phyloP scores from a whole-genome alignment of 2,329 filamentous ascomycete genomes.

The Trichoderma guizhouense region DNA sequence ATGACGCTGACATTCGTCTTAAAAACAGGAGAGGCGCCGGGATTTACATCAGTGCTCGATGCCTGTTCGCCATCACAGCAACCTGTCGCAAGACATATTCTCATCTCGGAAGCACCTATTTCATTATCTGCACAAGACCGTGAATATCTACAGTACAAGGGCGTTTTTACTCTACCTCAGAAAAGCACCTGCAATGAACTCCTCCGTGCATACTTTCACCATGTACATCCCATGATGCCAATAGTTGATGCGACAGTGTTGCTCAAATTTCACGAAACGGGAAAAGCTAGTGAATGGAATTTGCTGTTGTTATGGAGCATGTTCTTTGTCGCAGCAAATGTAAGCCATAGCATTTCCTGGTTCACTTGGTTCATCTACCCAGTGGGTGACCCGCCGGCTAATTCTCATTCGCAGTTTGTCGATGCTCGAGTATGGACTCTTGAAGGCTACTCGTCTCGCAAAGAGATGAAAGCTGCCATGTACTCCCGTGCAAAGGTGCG shows the following conservation, averaged over 20 bases:
- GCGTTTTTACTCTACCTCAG: not conserved
- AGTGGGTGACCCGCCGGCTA: not conserved
- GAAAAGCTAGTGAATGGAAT: not conserved
- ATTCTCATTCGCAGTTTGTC: not conserved
- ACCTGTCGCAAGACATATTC: not conserved
- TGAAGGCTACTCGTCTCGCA: conserved; percentile 2
- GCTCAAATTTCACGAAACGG: not conserved
- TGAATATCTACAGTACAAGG: not conserved
- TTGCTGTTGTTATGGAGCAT: conserved; percentile 8
- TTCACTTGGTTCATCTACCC: not conserved
- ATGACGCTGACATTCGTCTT: not conserved
- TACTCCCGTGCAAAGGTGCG: conserved; percentile 4
- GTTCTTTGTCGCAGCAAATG: conserved; percentile 7
- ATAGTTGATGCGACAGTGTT: conserved; percentile 5
- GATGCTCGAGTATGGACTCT: not conserved
- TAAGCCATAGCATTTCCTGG: not conserved
- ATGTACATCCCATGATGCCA: conserved; percentile 4
- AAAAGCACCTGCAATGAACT: conserved; percentile 2
- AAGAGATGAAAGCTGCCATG: conserved; percentile 10
- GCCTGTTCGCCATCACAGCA: not conserved
- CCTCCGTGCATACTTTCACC: conserved; percentile 4
- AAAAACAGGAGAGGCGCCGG: not conserved
- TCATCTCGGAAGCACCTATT: not conserved
- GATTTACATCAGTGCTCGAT: not conserved
- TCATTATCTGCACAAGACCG: not conserved